These are phyloP conservation scores for Penicillium subrubescens DNA, from an alignment of 495 filamentous ascomycete species.

Conservation along the genomic window DNA sequence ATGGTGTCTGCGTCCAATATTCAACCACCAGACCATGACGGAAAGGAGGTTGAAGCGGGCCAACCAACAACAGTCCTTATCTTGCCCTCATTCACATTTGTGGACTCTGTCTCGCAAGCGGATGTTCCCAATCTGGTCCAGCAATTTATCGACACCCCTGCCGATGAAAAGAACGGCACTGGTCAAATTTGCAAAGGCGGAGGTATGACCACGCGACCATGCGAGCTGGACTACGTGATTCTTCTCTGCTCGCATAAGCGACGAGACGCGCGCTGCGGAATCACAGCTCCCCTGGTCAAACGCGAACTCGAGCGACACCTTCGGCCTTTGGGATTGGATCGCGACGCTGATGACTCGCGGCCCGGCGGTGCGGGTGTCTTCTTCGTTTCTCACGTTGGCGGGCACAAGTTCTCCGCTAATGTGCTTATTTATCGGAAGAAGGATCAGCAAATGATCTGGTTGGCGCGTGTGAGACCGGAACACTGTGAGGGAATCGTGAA, in stretches of 20 bases:
- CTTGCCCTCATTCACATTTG: constrained; percentile 80
- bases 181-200: constrained; percentile 25
- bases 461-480: constrained; percentile 82
- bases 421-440: constrained; percentile 81
- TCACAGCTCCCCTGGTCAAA: constrained; percentile 82
- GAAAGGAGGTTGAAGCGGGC: constrained; percentile 36
- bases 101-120: constrained; percentile 75
- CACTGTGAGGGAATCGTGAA: constrained; percentile 92
- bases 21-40: constrained; percentile 56
- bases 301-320: constrained; percentile 88
- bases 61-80: constrained; percentile 73
- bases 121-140: constrained; percentile 69
- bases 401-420: constrained; percentile 93
- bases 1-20: constrained; percentile 96
- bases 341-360: constrained; percentile 83
- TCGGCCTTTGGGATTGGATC: constrained; percentile 76
- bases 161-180: constrained; percentile 64
- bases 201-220: constrained; percentile 58
- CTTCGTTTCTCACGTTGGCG: constrained; percentile 93
- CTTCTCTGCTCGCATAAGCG: constrained; percentile 92
- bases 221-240: constrained; percentile 79
- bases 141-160: constrained; percentile 64
- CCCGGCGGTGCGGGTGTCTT: constrained; percentile 90
- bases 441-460: constrained; percentile 85
- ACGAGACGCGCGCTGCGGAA: constrained; percentile 91